phyloP scores from a whole-genome alignment of 2,329 filamentous ascomycete species.

The Botrytis fabae region DNA sequence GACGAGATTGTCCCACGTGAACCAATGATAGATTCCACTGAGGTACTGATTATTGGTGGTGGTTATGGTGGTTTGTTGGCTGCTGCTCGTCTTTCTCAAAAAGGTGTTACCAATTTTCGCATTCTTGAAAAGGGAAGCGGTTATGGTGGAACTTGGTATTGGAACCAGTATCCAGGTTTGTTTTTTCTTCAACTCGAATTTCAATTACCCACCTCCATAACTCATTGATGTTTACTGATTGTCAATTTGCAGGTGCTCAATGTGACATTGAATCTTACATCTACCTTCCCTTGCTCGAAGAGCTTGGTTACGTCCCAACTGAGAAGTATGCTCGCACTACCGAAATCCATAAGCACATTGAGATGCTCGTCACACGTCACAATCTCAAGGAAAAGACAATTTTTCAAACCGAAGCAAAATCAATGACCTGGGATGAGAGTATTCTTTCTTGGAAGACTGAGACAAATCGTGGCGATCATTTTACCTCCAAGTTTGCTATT shows the following conservation, averaged over 20 bases:
- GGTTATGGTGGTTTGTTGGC: conserved; percentile 44
- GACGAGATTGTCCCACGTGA: conserved; percentile 12
- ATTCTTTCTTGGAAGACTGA: conserved; percentile 52
- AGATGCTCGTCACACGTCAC: conserved; percentile 53
- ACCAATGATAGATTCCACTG: conserved; percentile 9
- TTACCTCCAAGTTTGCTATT: conserved; percentile 55
- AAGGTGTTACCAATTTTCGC: conserved; percentile 47
- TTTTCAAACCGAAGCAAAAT: conserved; percentile 56
- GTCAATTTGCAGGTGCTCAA: conserved; percentile 51
- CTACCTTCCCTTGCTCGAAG: conserved; percentile 22
- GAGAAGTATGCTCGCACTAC: conserved; percentile 60
- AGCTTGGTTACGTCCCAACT: conserved; percentile 46
- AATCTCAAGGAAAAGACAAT: conserved; percentile 56
- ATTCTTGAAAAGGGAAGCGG: conserved; percentile 46
- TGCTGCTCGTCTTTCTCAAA: conserved; percentile 45
- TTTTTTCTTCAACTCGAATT: conserved; percentile 30
- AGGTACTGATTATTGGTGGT: conserved; percentile 45
- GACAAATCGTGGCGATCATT: conserved; percentile 55
- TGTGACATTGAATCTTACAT: conserved; percentile 25
- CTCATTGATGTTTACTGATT: conserved; percentile 56
- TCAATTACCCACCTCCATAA: conserved; percentile 32
- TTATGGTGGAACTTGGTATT: conserved; percentile 52
- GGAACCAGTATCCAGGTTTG: conserved; percentile 58
- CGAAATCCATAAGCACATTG: conserved; percentile 58
- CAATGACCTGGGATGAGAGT: conserved; percentile 55